Conservation (phyloP, 2,329 filamentous ascomycete species). For the Cladorrhinum sp. region DNA sequence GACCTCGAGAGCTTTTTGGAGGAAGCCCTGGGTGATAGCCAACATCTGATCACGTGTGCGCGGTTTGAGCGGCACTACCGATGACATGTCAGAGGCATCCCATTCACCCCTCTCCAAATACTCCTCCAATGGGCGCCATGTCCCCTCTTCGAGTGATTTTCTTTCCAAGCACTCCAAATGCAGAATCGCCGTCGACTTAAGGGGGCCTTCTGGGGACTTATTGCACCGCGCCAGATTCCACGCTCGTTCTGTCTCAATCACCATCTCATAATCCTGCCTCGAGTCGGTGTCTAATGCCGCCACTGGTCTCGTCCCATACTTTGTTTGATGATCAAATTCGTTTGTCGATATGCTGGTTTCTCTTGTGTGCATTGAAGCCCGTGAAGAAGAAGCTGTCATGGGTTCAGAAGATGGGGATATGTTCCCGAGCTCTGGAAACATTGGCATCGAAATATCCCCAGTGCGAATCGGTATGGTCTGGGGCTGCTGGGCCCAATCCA, state of each 20-base stretch:
- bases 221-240: constrained; percentile 54
- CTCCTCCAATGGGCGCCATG: constrained; percentile 45
- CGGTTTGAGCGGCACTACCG: constrained; percentile 44
- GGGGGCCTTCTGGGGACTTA: constrained; percentile 43
- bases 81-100: constrained; percentile 37
- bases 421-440: constrained; percentile 42
- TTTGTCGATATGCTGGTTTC: constrained; percentile 45
- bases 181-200: constrained; percentile 49
- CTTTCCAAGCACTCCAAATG: constrained; percentile 51
- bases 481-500: constrained; percentile 32
- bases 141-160: constrained; percentile 46
- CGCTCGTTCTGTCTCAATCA: constrained; percentile 46
- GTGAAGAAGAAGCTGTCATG: constrained; percentile 40
- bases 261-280: constrained; percentile 46
- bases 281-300: constrained; percentile 28
- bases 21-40: constrained; percentile 68
- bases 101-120: constrained; percentile 39
- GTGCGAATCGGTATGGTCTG: constrained; percentile 33
- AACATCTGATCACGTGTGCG: constrained; percentile 65
- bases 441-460: constrained; percentile 35
- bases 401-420: constrained; percentile 43
- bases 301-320: constrained; percentile 26
- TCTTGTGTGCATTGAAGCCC: constrained; percentile 45
- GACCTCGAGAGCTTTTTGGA: constrained; percentile 68
- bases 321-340: constrained; percentile 31